These are phyloP conservation scores for Paramyrothecium roridum DNA, from an alignment of 2,329 filamentous ascomycete genomes.

Conservation along the genomic window DNA sequence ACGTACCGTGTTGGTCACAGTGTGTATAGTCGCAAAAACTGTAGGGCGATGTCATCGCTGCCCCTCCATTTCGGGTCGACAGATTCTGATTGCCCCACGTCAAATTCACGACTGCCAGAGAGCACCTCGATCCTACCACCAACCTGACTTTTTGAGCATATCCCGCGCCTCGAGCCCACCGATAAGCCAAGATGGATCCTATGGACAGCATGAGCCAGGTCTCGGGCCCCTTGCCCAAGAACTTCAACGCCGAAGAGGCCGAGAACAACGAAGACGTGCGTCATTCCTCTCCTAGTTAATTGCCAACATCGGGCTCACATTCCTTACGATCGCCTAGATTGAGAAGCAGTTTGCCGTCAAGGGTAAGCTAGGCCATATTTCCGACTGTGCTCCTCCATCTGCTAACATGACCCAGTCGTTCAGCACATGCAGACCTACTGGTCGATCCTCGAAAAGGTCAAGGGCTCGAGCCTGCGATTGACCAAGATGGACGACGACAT, in stretches of 20 bases:
- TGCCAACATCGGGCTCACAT: neutral
- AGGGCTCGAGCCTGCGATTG: slow-evolving; percentile 82
- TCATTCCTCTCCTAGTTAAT: slow-evolving; percentile 7
- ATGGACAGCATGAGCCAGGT: slow-evolving; percentile 30
- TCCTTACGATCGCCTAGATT: slow-evolving; percentile 55
- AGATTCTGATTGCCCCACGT: slow-evolving; percentile 20
- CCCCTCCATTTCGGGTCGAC: slow-evolving; percentile 13
- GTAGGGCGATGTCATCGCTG: slow-evolving; percentile 25
- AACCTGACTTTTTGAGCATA: slow-evolving; percentile 3
- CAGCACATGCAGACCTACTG: slow-evolving; percentile 98
- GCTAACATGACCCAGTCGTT: slow-evolving; percentile 53
- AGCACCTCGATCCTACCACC: slow-evolving; percentile 5
- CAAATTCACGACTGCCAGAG: slow-evolving; percentile 18
- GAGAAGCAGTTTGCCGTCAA: slow-evolving; percentile 99
- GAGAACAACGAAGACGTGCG: slow-evolving; percentile 55
- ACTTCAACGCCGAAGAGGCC: slow-evolving; percentile 58
- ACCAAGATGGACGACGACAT: slow-evolving; percentile 97
- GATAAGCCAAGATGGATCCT: slow-evolving; percentile 29
- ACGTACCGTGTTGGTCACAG: neutral
- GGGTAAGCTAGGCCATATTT: slow-evolving; percentile 52
- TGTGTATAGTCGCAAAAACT: slow-evolving; percentile 14
- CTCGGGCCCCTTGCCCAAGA: slow-evolving; percentile 39
- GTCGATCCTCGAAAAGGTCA: slow-evolving; percentile 87
- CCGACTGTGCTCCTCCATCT: neutral
- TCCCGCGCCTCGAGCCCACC: neutral